These are phyloP conservation scores for Ophiostoma tasmaniense DNA, from an alignment of 2,329 filamentous ascomycete species.

Conservation along the genomic window DNA sequence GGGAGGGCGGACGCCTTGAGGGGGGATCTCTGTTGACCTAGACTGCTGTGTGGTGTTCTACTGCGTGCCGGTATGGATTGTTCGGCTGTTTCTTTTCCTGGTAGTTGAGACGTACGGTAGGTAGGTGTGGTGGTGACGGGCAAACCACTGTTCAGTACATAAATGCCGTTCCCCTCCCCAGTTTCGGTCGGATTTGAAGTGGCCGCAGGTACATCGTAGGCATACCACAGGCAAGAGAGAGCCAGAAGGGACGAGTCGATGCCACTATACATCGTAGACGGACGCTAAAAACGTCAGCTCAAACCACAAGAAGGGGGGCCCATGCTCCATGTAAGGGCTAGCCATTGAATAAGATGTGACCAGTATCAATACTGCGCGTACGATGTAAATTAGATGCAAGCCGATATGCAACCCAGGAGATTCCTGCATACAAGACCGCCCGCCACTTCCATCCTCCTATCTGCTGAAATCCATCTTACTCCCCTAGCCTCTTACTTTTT, in stretches of 20 bases:
- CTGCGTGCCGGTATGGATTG: slow-evolving; percentile 8
- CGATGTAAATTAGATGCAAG: not conserved
- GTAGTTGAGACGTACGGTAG: not conserved
- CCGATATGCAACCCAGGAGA: not conserved
- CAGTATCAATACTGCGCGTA: not conserved
- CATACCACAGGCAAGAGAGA: too few species aligned
- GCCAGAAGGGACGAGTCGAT: not conserved
- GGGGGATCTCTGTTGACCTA: not conserved
- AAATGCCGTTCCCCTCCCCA: slow-evolving; percentile 7
- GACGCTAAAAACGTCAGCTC: slow-evolving; percentile 2
- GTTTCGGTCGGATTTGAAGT: slow-evolving; percentile 18
- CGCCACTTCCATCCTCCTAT: not conserved
- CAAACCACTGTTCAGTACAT: not conserved
- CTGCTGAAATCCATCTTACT: not conserved
- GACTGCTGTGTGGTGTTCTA: not conserved
- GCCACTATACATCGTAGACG: not conserved
- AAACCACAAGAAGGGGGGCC: not conserved
- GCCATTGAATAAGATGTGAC: not conserved
- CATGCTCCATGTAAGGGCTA: slow-evolving; percentile 1
- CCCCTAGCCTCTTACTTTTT: not conserved
- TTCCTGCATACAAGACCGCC: not conserved
- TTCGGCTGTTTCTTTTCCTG: not conserved
- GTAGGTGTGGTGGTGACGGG: slow-evolving; percentile 10
- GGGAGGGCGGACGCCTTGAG: slow-evolving; percentile 11
- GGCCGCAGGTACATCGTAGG: not conserved